A percentile compares a stretch with the other conserved stretches of the same genome.
Conservation (phyloP, 73 alveolate species). For the Paramecium biaurelia region DNA sequence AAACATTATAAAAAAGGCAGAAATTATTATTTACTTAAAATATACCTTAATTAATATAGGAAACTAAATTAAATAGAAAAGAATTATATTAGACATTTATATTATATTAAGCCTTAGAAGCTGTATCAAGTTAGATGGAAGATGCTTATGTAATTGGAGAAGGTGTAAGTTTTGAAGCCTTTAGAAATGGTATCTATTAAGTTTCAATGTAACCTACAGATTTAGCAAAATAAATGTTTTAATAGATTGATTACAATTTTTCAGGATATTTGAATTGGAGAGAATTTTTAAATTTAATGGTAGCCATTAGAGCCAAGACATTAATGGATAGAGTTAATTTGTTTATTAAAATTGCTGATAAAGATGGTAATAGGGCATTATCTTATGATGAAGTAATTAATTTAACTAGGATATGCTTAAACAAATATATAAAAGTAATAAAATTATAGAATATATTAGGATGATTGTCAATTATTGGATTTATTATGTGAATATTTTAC, state of each 20-base stretch:
- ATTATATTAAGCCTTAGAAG: constrained; percentile 31
- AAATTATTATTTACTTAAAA: background rate
- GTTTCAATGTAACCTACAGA: constrained; percentile 20
- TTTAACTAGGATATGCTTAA: constrained; percentile 29
- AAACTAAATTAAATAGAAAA: background rate
- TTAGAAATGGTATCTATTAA: constrained; percentile 42
- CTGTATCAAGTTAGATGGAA: constrained; percentile 26
- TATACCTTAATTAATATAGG: background rate
- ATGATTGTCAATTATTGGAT: constrained; percentile 16
- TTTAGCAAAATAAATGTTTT: constrained; percentile 6
- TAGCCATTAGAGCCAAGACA: constrained; percentile 30
- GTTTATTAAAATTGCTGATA: constrained; percentile 33
- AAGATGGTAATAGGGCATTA: constrained; percentile 32
- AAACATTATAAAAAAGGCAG: background rate
- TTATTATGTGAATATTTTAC: constrained; percentile 35
- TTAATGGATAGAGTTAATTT: constrained; percentile 37
- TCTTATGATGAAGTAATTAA: background rate
- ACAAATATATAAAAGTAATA: background rate
- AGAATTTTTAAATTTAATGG: constrained; percentile 36
- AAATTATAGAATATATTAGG: background rate
- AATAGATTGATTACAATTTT: constrained; percentile 3
- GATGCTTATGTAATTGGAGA: constrained; percentile 10
- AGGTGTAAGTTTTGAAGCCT: constrained; percentile 38
- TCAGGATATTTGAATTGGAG: constrained; percentile 41
- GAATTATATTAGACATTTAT: constrained; percentile 21